Evolutionary conservation across 2,329 filamentous ascomycete genomes (phyloP), one percentile per base, ranked within the genome.

Genomic region (Rutstroemia sp.): DNA sequence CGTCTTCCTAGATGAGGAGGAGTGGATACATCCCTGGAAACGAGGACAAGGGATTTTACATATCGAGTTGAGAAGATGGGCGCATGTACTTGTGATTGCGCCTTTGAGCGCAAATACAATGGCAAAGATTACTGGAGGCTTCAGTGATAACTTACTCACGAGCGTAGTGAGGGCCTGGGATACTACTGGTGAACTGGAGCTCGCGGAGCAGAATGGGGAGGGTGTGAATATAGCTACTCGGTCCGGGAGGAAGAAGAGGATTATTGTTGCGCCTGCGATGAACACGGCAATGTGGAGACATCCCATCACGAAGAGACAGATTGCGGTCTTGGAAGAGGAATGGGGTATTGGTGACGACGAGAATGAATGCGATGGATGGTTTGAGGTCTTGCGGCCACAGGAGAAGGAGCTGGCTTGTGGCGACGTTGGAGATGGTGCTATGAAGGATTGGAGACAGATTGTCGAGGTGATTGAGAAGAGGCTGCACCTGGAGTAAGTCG

Each of bases 261-360:
- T 95, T 38, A 66, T 94, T 1, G 87, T 92, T 0, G 88, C 88
- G 2, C 85, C 86, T 1, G 84, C 87, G 30, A 95, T 96, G 89
- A 96, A 96, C 70, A 90, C 83, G 23, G 84, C 86, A 4, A 96
- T 96, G 92, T 95, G 88, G 87, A 76, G 78, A 55, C 90, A 96
- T 68, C 92, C 91, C 2, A 75, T 95, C 47, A 96, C 92, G 1
- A 77, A 73, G 50, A 82, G 80, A 60, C 89, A 96, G 61, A 72
- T 96, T 39, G 73, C 73, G 42, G 75, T 87, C 0, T 73, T 96
- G 48, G 79, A 85, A 60, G 79, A 87, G 48, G 87, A 91, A 57
- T 96, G 91, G 90, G 86, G 84, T 5, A 69, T 78, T 48, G 56
- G 45, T 45, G 70, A 23, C 75, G 49, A 86, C 44, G 85, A 89